Base-by-base conservation (phyloP, 345 rosid genomes). In the Noccaea bulbosa region DNA sequence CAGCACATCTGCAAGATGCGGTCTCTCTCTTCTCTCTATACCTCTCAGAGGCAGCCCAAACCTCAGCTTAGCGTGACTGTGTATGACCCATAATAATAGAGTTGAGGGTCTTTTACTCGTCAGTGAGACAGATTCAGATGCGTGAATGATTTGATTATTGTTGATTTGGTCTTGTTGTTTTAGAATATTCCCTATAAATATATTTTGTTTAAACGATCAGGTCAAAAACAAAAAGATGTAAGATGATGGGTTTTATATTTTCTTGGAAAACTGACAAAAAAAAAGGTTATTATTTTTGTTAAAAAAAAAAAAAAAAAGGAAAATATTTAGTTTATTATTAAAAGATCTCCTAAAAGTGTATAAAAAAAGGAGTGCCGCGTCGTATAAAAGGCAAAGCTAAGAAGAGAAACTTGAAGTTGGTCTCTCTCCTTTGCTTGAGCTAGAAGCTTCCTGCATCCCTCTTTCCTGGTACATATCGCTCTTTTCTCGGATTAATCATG, bases 1-100 rank as follows among this genome's bases (percentile, higher is more conserved):
- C 95, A 22, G 77, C 62, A 62, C 92, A 91, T 85, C 65, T 94
- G 74, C 99, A 94, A 80, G 99, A 91, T 71, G 92, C 96, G 4
- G 97, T 89, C 37, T 64, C 93, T 20, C 85, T 94, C 17, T 94
- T 84, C 64, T 81, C 96, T 2, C 80, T 82, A 59, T 85, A 91
- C 70, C 91, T 93, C 20, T 82, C 97, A 3, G 96, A 87, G 79
- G 77, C 81, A 44, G 81, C 12, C 37, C 75, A 69, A 69, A 76
- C 73, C 38, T 17, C 57, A 55, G 69, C 73, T 61, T 60, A 67
- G 30, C 0, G 30, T 27, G 30, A 27, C 30, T 27, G 30, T 27
- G 30, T 27, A 4, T 27, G 30, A 4, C 30, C 30, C 30, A 27
- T 27, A 27, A 27, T 27, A 27, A 27, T 27, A 27, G 30, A 27